Conservation (phyloP, 371 early-diverging fungal species). For the Mortierella sp. region DNA sequence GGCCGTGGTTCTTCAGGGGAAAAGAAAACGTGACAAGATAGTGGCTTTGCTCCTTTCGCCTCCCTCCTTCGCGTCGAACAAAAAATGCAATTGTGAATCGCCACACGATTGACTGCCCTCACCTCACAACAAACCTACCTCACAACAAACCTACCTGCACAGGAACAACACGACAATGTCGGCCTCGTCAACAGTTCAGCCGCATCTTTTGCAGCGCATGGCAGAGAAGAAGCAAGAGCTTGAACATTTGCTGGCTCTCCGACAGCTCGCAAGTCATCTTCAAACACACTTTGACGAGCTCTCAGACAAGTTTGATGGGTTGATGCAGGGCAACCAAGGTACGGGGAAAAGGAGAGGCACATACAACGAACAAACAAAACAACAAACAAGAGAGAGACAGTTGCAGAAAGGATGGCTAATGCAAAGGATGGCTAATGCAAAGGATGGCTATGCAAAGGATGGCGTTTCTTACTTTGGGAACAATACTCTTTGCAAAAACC, state of each 20-base stretch:
- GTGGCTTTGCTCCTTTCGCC: not conserved
- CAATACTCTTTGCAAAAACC: not conserved
- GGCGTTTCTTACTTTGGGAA: not conserved
- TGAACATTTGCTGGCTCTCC: conserved; percentile 31
- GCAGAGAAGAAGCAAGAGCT: conserved; percentile 45
- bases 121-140: not conserved
- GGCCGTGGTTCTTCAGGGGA: not conserved
- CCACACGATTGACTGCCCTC: not conserved
- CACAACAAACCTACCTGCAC: not conserved
- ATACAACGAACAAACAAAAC: not conserved
- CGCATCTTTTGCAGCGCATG: conserved; percentile 38
- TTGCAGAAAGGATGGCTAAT: not conserved
- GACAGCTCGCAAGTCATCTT: conserved; percentile 42
- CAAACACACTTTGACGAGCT: conserved; percentile 50
- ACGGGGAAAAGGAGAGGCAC: not conserved
- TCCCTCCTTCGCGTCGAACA: not conserved
- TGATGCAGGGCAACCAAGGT: conserved; percentile 53
- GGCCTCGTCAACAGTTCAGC: conserved; percentile 23
- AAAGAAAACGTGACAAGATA: not conserved
- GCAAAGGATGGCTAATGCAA: no score
- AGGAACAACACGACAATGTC: not conserved
- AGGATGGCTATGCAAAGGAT: no score
- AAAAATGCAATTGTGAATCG: not conserved
- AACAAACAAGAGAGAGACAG: not conserved
- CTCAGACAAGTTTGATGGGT: conserved; percentile 44